Conservation (phyloP, 2,329 filamentous ascomycete genomes). For the Aspergillus proliferans region DNA sequence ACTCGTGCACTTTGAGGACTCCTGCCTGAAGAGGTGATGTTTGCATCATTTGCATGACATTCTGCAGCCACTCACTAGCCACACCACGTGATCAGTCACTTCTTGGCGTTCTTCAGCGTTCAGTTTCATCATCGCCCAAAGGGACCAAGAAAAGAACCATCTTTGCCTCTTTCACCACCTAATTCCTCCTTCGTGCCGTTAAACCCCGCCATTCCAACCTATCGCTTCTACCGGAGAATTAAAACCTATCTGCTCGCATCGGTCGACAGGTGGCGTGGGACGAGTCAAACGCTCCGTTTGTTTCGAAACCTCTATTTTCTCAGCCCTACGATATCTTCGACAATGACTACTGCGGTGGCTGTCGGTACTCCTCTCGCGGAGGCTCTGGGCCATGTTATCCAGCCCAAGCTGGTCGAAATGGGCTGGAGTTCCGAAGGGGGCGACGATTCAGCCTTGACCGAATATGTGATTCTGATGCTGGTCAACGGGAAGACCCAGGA, state of each 20-base stretch:
- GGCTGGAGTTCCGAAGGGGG: constrained; percentile 83
- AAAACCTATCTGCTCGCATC: neutral
- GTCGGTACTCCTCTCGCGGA: constrained; percentile 77
- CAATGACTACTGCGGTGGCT: constrained; percentile 71
- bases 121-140: constrained; percentile 3
- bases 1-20: neutral
- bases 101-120: constrained; percentile 1
- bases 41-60: neutral
- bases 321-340: constrained; percentile 9
- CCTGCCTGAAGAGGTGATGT: neutral
- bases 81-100: neutral
- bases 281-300: neutral
- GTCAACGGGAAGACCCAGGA: constrained; percentile 90
- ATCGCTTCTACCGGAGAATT: neutral
- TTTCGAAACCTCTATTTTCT: constrained; percentile 10
- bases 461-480: constrained; percentile 97
- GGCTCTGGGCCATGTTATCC: constrained; percentile 73
- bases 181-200: neutral
- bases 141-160: neutral
- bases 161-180: neutral
- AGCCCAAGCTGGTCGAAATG: constrained; percentile 85
- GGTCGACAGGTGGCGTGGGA: neutral
- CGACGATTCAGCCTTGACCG: constrained; percentile 74
- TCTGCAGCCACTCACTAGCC: neutral
- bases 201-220: neutral